Evolutionary conservation across 352 stramenopile species (phyloP).

Genomic region (Phytophthora constricta): DNA sequence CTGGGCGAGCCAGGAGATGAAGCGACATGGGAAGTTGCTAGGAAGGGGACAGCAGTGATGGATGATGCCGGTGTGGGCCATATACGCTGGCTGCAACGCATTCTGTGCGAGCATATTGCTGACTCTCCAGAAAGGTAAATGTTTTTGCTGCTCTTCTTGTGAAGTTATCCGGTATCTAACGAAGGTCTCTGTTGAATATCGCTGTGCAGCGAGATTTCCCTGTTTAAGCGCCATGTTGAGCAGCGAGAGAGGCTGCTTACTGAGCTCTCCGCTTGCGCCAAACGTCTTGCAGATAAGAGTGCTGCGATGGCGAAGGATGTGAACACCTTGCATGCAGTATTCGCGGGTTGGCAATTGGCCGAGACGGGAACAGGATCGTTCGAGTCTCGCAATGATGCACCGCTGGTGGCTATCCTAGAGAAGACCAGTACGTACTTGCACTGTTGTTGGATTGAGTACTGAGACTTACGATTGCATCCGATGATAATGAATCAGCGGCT

Average conservation of each 20-base stretch:
- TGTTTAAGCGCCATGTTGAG: constrained; percentile 69
- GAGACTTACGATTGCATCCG: constrained; percentile 3
- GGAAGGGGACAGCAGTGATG: constrained; percentile 59
- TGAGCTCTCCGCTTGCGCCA: constrained; percentile 57
- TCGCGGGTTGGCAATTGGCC: constrained; percentile 61
- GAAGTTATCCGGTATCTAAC: constrained; percentile 1
- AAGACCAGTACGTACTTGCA: constrained; percentile 48
- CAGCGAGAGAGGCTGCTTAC: constrained; percentile 55
- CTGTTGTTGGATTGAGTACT: not conserved
- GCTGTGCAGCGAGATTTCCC: constrained; percentile 46
- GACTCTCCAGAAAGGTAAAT: constrained; percentile 49
- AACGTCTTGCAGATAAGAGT: constrained; percentile 70
- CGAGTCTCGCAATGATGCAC: constrained; percentile 28
- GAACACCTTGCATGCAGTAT: constrained; percentile 50
- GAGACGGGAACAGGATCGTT: constrained; percentile 38
- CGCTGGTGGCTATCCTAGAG: constrained; percentile 47
- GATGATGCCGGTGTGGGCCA: constrained; percentile 69
- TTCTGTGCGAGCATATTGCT: constrained; percentile 43
- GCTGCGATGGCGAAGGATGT: constrained; percentile 63
- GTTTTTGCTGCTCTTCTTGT: not conserved
- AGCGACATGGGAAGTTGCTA: constrained; percentile 60
- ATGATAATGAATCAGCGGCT: constrained; percentile 30
- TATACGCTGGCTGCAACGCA: constrained; percentile 71
- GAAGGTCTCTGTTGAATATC: not conserved
- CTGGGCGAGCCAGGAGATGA: constrained; percentile 49